phyloP scores from a whole-genome alignment of 495 filamentous ascomycete genomes.

The Penicillium antarcticum region DNA sequence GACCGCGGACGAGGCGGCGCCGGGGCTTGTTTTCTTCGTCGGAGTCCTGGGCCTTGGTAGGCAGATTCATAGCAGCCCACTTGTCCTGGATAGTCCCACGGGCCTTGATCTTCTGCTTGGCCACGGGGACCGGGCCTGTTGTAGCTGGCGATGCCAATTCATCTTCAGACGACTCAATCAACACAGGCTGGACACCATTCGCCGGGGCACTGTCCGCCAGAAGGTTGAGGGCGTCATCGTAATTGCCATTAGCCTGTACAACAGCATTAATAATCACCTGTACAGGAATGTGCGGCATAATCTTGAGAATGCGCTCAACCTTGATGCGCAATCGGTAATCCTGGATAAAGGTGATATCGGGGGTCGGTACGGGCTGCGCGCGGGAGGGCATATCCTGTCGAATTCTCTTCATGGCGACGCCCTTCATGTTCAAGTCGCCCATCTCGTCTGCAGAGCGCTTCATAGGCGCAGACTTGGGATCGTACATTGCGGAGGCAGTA shows the following conservation, averaged over 20 bases:
- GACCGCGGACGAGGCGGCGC: slow-evolving; percentile 40
- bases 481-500: slow-evolving; percentile 44
- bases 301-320: slow-evolving; percentile 51
- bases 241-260: slow-evolving; percentile 48
- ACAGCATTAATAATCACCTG: slow-evolving; percentile 52
- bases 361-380: slow-evolving; percentile 42
- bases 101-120: slow-evolving; percentile 60
- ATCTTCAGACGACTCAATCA: slow-evolving; percentile 37
- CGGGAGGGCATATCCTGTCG: slow-evolving; percentile 55
- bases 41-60: slow-evolving; percentile 13
- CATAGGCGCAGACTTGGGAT: slow-evolving; percentile 26
- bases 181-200: slow-evolving; percentile 2
- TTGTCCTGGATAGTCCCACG: slow-evolving; percentile 59
- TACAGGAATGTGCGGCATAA: slow-evolving; percentile 52
- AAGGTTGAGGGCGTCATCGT: slow-evolving; percentile 55
- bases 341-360: slow-evolving; percentile 45
- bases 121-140: slow-evolving; percentile 13
- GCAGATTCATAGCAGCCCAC: slow-evolving; percentile 49
- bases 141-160: slow-evolving; percentile 28
- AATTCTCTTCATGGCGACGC: slow-evolving; percentile 35
- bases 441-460: slow-evolving; percentile 49
- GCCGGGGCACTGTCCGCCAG: slow-evolving; percentile 27
- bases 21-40: slow-evolving; percentile 31
- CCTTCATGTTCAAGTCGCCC: slow-evolving; percentile 36
- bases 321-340: slow-evolving; percentile 51